Percentiles rank a stretch among this genome's conserved stretches.
These are phyloP conservation scores for Gryganskiella cystojenkinii DNA, from an alignment of 192 early-diverging fungal species.

Conservation along the genomic window DNA sequence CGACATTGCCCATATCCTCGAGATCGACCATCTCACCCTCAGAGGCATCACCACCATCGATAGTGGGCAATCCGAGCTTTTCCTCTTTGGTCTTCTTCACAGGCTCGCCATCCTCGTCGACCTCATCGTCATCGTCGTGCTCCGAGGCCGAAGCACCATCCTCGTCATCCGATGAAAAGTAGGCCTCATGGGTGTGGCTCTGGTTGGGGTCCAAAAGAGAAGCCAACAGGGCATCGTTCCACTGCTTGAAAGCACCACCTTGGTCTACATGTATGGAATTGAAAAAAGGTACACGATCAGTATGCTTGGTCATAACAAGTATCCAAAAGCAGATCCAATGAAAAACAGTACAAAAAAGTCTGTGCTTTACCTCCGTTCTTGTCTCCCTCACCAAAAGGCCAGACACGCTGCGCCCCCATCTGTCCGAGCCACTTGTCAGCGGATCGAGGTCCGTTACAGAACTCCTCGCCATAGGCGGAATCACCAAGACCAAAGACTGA, in stretches of 20 bases:
- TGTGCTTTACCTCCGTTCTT: constrained; percentile 66
- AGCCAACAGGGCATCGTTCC: constrained; percentile 40
- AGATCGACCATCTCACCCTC: constrained; percentile 74
- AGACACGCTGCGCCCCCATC: constrained; percentile 70
- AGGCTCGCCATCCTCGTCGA: constrained; percentile 34
- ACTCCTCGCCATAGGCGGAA: constrained; percentile 73
- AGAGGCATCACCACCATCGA: constrained; percentile 56
- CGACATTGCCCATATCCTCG: constrained; percentile 78
- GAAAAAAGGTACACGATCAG: neutral
- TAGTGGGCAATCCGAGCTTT: constrained; percentile 47
- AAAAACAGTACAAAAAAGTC: too few species aligned
- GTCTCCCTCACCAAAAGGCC: constrained; percentile 68
- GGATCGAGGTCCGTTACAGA: constrained; percentile 61
- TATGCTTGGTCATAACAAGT: neutral
- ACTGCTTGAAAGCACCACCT: constrained; percentile 47
- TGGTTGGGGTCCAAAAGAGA: constrained; percentile 56
- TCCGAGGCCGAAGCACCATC: constrained; percentile 67
- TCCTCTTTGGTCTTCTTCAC: constrained; percentile 48
- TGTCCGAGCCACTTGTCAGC: constrained; percentile 71
- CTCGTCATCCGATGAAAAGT: constrained; percentile 58
- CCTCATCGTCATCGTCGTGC: constrained; percentile 58
- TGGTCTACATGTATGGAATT: constrained; percentile 47
- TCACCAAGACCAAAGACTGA: constrained; percentile 80
- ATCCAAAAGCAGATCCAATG: neutral
- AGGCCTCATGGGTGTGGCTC: constrained; percentile 56